Evolutionary conservation across 768 basidiomycete genomes (phyloP).

Genomic region (Chalciporus piperatus): DNA sequence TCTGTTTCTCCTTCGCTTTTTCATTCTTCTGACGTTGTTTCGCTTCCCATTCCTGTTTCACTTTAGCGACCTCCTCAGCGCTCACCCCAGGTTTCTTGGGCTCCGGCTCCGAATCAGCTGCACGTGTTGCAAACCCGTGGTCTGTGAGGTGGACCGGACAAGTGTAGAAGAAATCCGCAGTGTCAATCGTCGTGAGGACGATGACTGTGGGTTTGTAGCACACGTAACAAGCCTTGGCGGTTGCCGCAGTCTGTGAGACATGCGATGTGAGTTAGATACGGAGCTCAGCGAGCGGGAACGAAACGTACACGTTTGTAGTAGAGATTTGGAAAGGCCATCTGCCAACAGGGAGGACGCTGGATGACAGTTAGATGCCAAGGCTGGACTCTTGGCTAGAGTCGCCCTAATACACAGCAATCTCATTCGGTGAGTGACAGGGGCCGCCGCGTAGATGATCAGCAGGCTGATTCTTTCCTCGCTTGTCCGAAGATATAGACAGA

Average conservation of each 20-base stretch:
- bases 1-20: slow-evolving; percentile 49
- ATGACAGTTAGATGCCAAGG: too few relatives aligned
- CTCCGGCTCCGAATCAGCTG: slow-evolving; percentile 42
- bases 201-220: slow-evolving; percentile 79
- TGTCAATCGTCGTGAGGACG: slow-evolving; percentile 81
- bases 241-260: slow-evolving; percentile 62
- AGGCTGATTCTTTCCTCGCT: neutral
- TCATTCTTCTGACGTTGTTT: slow-evolving; percentile 61
- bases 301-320: slow-evolving; percentile 85
- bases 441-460: too few relatives aligned
- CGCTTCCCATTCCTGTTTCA: slow-evolving; percentile 79
- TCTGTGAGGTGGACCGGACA: slow-evolving; percentile 83
- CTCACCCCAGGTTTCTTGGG: slow-evolving; percentile 36
- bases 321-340: slow-evolving; percentile 75
- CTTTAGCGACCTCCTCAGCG: slow-evolving; percentile 73
- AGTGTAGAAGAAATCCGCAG: slow-evolving; percentile 82
- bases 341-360: neutral
- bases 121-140: slow-evolving; percentile 63
- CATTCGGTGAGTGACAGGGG: too few relatives aligned
- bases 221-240: slow-evolving; percentile 72
- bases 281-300: slow-evolving; percentile 1
- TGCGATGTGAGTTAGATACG: neutral
- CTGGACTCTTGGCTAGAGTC: too few relatives aligned
- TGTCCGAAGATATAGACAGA: neutral
- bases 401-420: too few relatives aligned